A percentile compares a stretch with the other conserved stretches of the same genome.
phyloP scores from a whole-genome alignment of 1,139 yeast species.

The Yamadazyma diddensiae region DNA sequence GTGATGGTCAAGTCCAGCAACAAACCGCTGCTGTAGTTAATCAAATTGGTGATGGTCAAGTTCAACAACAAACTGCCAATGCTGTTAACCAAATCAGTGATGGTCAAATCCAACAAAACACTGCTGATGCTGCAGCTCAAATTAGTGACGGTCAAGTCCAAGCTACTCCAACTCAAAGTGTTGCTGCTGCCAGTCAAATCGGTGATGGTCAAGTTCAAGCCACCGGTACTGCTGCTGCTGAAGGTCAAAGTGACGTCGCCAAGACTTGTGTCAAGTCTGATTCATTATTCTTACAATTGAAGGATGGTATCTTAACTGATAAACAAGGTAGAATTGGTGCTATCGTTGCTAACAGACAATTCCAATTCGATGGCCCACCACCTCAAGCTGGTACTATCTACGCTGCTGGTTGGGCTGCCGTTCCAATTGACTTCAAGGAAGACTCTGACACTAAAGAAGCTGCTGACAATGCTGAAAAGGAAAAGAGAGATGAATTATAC shows the following conservation, averaged over 20 bases:
- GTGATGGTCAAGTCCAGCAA: constrained; percentile 41
- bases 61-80: constrained; percentile 34
- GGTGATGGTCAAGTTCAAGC: constrained; percentile 22
- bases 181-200: constrained; percentile 32
- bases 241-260: constrained; percentile 19
- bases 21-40: constrained; percentile 32
- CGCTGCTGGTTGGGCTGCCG: constrained; percentile 39
- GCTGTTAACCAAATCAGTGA: constrained; percentile 52
- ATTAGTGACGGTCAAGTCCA: constrained; percentile 35
- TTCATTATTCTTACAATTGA: constrained; percentile 28
- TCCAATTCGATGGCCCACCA: constrained; percentile 46
- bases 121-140: constrained; percentile 26
- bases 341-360: constrained; percentile 45
- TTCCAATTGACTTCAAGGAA: constrained; percentile 24
- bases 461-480: constrained; percentile 16
- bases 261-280: constrained; percentile 24
- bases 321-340: constrained; percentile 37
- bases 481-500: constrained; percentile 23
- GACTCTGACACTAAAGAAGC: constrained; percentile 12
- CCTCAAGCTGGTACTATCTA: constrained; percentile 42
- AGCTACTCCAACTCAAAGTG: constrained; percentile 32
- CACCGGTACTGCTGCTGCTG: constrained; percentile 24
- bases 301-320: constrained; percentile 30
- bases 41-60: constrained; percentile 37
- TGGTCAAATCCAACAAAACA: constrained; percentile 57